Evolutionary conservation across 2,329 filamentous ascomycete genomes (phyloP).

Genomic region (Trichoderma breve): DNA sequence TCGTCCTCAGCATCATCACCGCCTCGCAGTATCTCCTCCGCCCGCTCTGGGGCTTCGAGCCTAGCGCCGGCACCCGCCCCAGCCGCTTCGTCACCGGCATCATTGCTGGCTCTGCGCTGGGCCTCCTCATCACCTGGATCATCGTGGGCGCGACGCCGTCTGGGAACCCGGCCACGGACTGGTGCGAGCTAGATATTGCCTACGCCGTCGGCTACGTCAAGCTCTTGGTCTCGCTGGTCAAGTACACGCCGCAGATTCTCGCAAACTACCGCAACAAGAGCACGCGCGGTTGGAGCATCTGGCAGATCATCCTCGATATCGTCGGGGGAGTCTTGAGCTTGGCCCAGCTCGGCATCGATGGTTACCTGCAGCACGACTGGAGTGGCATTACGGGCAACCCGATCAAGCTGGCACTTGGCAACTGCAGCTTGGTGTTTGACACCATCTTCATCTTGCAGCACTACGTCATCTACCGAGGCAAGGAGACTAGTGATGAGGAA

Average conservation of each 20-base stretch:
- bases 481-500: conserved; percentile 14
- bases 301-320: conserved; percentile 80
- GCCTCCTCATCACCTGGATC: conserved; percentile 52
- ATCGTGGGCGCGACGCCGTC: conserved; percentile 42
- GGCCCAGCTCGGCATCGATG: conserved; percentile 79
- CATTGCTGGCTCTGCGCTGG: conserved; percentile 64
- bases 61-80: conserved; percentile 53
- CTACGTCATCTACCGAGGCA: conserved; percentile 67
- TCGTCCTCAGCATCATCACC: conserved; percentile 68
- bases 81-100: conserved; percentile 66
- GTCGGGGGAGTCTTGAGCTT: conserved; percentile 78
- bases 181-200: conserved; percentile 63
- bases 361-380: conserved; percentile 82
- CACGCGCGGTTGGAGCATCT: conserved; percentile 84
- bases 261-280: conserved; percentile 82
- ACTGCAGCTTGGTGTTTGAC: conserved; percentile 85
- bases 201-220: conserved; percentile 84
- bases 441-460: conserved; percentile 84
- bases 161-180: conserved; percentile 44
- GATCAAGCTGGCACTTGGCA: conserved; percentile 82
- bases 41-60: conserved; percentile 71
- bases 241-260: conserved; percentile 85
- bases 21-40: conserved; percentile 75
- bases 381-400: conserved; percentile 87
- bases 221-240: conserved; percentile 81